Evolutionary conservation across 352 stramenopile genomes (phyloP).

Genomic region (Saprolegnia parasitica): DNA sequence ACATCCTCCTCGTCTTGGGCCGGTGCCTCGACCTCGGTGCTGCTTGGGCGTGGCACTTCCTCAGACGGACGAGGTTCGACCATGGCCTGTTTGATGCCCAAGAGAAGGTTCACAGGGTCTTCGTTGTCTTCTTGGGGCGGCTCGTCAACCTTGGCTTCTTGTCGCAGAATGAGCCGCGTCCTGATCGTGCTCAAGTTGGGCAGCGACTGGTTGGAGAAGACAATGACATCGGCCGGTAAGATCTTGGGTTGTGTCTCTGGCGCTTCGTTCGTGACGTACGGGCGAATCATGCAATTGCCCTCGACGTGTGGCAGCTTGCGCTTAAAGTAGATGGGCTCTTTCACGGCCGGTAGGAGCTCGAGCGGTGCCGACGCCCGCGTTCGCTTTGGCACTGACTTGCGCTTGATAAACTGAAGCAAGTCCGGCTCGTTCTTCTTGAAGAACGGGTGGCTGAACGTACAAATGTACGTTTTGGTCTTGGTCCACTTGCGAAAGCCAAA

Average conservation of each 20-base stretch:
- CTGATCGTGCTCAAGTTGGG: slow-evolving; percentile 24
- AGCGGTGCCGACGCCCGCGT: slow-evolving; percentile 24
- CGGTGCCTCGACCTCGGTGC: background rate
- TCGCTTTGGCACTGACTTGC: slow-evolving; percentile 66
- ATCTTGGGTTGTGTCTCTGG: slow-evolving; percentile 11
- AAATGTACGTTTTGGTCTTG: slow-evolving; percentile 74
- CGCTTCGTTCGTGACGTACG: background rate
- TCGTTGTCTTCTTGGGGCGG: background rate
- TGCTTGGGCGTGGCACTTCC: background rate
- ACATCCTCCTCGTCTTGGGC: background rate
- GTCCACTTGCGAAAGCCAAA: slow-evolving; percentile 71
- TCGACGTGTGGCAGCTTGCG: background rate
- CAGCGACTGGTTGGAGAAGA: slow-evolving; percentile 2
- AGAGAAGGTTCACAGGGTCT: slow-evolving; percentile 21
- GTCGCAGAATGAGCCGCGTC: slow-evolving; percentile 9
- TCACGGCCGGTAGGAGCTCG: background rate
- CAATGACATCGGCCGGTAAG: slow-evolving; percentile 9
- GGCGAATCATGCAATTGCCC: slow-evolving; percentile 1
- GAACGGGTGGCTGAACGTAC: slow-evolving; percentile 79
- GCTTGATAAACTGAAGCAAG: slow-evolving; percentile 70
- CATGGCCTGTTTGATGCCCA: slow-evolving; percentile 22
- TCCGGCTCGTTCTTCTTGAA: slow-evolving; percentile 70
- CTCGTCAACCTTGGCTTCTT: slow-evolving; percentile 4
- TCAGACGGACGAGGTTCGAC: background rate
- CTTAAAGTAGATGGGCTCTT: slow-evolving; percentile 9